A percentile compares a stretch with the other conserved stretches of the same genome.
These are phyloP conservation scores for Eucalyptus polybractea DNA, from an alignment of 345 rosid species.

Conservation along the genomic window DNA sequence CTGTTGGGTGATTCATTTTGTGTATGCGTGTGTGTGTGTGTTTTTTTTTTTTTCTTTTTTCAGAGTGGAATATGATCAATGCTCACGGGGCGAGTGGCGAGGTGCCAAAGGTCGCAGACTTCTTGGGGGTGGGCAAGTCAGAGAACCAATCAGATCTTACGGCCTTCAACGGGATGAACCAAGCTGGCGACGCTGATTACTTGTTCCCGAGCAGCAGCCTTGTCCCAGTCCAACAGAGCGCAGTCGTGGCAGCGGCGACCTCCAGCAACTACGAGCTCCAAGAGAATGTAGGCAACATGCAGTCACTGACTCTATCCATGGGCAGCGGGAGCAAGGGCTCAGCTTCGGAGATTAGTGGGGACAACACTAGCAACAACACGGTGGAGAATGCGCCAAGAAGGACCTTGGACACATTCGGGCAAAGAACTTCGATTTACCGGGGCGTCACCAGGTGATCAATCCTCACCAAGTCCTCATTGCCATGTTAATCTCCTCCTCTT, in stretches of 20 bases:
- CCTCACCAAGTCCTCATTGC: not conserved
- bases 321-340: slow-evolving; percentile 76
- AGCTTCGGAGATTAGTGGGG: slow-evolving; percentile 49
- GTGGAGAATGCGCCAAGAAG: slow-evolving; percentile 76
- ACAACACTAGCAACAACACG: slow-evolving; percentile 26
- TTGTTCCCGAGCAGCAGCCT: slow-evolving; percentile 39
- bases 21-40: not conserved
- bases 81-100: slow-evolving; percentile 41
- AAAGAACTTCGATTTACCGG: slow-evolving; percentile 92
- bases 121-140: slow-evolving; percentile 82
- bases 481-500: not conserved
- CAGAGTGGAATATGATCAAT: slow-evolving; percentile 79
- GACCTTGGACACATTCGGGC: slow-evolving; percentile 88
- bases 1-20: not conserved
- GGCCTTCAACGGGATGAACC: slow-evolving; percentile 58
- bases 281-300: slow-evolving; percentile 62
- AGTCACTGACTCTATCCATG: slow-evolving; percentile 85
- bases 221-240: slow-evolving; percentile 34
- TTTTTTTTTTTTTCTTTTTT: not conserved
- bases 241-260: slow-evolving; percentile 10
- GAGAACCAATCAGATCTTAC: slow-evolving; percentile 63
- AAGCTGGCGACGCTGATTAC: slow-evolving; percentile 45
- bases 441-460: slow-evolving; percentile 81
- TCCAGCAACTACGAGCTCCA: slow-evolving; percentile 40
- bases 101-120: slow-evolving; percentile 93